Evolutionary conservation across 2,329 filamentous ascomycete species (phyloP), one percentile per base, ranked within the genome.

Genomic region (Cercospora canescens): DNA sequence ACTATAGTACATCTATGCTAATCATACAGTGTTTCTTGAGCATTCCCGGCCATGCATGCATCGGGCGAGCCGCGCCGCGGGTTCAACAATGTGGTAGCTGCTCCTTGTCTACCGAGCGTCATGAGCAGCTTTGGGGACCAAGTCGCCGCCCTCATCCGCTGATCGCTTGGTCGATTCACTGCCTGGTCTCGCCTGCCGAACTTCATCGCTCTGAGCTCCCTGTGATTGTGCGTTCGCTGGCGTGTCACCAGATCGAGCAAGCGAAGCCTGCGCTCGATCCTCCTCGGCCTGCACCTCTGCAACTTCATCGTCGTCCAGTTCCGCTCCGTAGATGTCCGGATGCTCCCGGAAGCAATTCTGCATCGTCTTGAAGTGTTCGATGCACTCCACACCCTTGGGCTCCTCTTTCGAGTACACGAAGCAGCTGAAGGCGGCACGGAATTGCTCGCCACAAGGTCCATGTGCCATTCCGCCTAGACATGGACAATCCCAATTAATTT

Each of bases 401-500:
- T 99, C 95, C 78, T 96, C 92, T 48, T 88, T 89, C 3, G 92
- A 96, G 82, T 90, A 95, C n/a, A 99, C 93, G 76, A 99, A 99
- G 83, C 95, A 99, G 86, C 93, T 97, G 76, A 99, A 99, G 0
- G 95, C 95, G 26, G 89, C 89, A 83, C 90, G 93, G 86, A 99
- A 99, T 76, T 98, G 89, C 78, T 96, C 92, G 56, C 95, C 95
- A 78, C 95, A 99, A 62, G 95, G 95, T 0, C 95, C 95, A 76
- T 97, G 83, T 7, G 95, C 95, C 95, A 99, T 99, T 61, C 95
- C 95, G 57, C 95, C 95, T 35, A 99, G 83, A 79, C 95, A 99
- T 16, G 95, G 95, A 80, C 95, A 99, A 79, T 98, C 95, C 95
- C 95, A 99, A 85, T 99, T 99, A 82, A 99, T 99, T 86, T 99